Evolutionary conservation across 2,329 filamentous ascomycete genomes (phyloP).

Genomic region (Hypoxylon sp.): DNA sequence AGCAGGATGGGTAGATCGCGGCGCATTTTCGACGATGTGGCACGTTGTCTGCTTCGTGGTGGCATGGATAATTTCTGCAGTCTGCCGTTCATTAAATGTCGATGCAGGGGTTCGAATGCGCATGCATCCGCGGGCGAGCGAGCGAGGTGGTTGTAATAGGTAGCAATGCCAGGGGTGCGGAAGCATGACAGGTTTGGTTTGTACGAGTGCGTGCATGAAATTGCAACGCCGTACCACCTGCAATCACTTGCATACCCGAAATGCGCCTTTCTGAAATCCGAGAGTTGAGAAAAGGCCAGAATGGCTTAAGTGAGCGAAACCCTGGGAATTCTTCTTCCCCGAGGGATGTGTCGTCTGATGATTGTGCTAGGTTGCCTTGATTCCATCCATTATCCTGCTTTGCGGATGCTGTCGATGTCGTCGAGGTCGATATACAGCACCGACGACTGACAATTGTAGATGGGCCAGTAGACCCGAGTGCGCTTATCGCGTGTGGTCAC

Average conservation of each 20-base stretch:
- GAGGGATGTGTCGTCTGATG: constrained; percentile 35
- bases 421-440: constrained; percentile 35
- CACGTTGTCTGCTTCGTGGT: constrained; percentile 27
- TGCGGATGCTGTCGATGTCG: constrained; percentile 22
- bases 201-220: constrained; percentile 21
- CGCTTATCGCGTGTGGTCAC: constrained; percentile 9
- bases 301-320: constrained; percentile 37
- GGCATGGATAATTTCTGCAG: constrained; percentile 32
- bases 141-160: constrained; percentile 8
- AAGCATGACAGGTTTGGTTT: constrained; percentile 16
- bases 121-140: constrained; percentile 24
- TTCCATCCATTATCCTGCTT: constrained; percentile 28
- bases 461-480: constrained; percentile 26
- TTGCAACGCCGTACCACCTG: constrained; percentile 32
- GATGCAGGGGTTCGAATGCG: constrained; percentile 28
- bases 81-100: constrained; percentile 26
- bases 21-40: constrained; percentile 27
- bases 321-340: constrained; percentile 34
- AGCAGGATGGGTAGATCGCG: constrained; percentile 23
- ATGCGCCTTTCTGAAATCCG: constrained; percentile 32
- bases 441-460: constrained; percentile 30
- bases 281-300: constrained; percentile 36
- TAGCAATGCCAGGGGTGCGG: constrained; percentile 26
- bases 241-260: constrained; percentile 37
- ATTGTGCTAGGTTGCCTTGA: constrained; percentile 30